A percentile compares a stretch with the other conserved stretches of the same genome.
These are phyloP conservation scores for Teratosphaeria destructans DNA, from an alignment of 2,329 filamentous ascomycete species.

Conservation along the genomic window DNA sequence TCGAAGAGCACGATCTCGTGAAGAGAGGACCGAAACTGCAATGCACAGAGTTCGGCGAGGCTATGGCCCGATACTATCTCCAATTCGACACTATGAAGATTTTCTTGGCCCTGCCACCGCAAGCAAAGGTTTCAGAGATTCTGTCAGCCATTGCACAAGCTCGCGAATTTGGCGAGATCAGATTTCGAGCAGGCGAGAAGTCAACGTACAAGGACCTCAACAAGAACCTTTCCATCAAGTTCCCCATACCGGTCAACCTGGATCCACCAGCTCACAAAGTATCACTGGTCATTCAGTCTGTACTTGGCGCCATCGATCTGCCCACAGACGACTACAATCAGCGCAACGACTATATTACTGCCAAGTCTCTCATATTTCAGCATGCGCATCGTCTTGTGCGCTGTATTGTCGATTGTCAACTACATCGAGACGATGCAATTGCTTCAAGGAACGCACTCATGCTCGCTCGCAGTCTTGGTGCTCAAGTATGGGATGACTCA, in stretches of 20 bases:
- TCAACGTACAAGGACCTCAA: slow-evolving; percentile 62
- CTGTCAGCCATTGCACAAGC: slow-evolving; percentile 57
- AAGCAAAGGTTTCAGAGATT: slow-evolving; percentile 55
- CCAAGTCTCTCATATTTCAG: slow-evolving; percentile 56
- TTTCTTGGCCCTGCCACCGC: slow-evolving; percentile 52
- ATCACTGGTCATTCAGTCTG: slow-evolving; percentile 65
- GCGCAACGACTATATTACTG: slow-evolving; percentile 47
- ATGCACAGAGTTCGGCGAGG: slow-evolving; percentile 62
- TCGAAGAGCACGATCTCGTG: slow-evolving; percentile 52
- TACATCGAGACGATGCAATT: slow-evolving; percentile 52
- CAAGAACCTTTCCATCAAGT: slow-evolving; percentile 56
- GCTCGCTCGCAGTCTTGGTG: slow-evolving; percentile 64
- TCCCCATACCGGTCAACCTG: slow-evolving; percentile 58
- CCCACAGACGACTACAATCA: slow-evolving; percentile 49
- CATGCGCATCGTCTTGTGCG: slow-evolving; percentile 59
- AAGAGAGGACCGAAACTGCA: slow-evolving; percentile 39
- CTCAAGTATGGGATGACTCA: slow-evolving; percentile 71
- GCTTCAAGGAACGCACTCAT: slow-evolving; percentile 62
- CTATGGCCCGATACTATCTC: slow-evolving; percentile 76
- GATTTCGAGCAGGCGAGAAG: slow-evolving; percentile 61
- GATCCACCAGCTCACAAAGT: slow-evolving; percentile 61
- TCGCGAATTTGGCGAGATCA: slow-evolving; percentile 60
- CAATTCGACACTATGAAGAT: slow-evolving; percentile 69
- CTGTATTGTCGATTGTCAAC: slow-evolving; percentile 66
- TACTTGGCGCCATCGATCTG: slow-evolving; percentile 57